Base-by-base conservation (phyloP, 208 protist genomes). In the Vickermania spadyakhi region DNA sequence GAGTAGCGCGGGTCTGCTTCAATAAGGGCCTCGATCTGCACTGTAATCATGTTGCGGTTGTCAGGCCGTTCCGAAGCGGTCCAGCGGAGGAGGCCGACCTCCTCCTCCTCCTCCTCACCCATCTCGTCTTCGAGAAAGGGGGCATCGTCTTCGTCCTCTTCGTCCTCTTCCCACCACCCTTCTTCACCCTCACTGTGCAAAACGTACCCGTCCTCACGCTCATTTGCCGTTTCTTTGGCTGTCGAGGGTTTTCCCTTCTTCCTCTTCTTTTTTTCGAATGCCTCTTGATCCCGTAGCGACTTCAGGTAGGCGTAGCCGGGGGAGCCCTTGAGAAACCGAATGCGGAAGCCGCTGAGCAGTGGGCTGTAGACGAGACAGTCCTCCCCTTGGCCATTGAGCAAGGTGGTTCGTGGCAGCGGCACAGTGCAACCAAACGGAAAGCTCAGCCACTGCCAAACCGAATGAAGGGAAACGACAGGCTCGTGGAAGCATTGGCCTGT, bases 301-400 rank as follows among this genome's bases (percentile, higher is more conserved):
- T 57, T 66, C 31, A 93, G 60, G n/a, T 76, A 60, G 25, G 61
- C 68, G 45, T 84, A 89, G 2, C 73, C 72, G 7, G 72, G 52
- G 13, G 86, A 87, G 18, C 68, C 60, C 7, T 73, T 70, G 67
- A 80, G 76, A 61, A 91, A 91, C 28, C 79, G 72, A 64, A 94
- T 76, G 14, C 84, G 77, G 45, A 94, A 91, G 22, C 86, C 86
- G 64, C 81, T 89, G 56, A 94, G 75, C 54, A 91, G 69, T 28
- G 86, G 86, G 14, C 69, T 80, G 68, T 94, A 94, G 41, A 88
- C 81, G 4, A 94, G 69, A 60, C 72, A 66, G 29, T 83, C 75
- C 65, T 89, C 74, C 1, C 36, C 36, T n/a, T 74, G 74, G 1
- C 71, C 56, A 0, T 77, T 62, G 4, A 89, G 73, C 50, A 66